Evolutionary conservation across 2,329 filamentous ascomycete genomes (phyloP).

Genomic region (Cercospora sojina): DNA sequence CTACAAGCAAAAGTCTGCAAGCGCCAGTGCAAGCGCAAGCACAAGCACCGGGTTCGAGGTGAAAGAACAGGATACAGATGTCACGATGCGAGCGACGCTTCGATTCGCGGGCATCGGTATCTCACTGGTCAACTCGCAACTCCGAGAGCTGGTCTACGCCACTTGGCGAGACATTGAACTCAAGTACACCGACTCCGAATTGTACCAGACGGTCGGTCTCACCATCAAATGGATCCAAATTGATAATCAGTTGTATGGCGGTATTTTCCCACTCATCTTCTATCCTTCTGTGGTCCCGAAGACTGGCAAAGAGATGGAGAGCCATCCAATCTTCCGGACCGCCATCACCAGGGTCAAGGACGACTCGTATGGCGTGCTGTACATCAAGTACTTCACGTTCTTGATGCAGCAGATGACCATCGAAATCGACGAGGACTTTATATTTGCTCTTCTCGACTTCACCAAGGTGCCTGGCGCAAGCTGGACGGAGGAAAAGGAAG

Average conservation of each 20-base stretch:
- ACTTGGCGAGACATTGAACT: constrained; percentile 89
- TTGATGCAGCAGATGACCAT: constrained; percentile 97
- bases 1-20: constrained; percentile 67
- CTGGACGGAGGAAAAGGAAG: constrained; percentile 80
- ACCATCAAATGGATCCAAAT: constrained; percentile 99
- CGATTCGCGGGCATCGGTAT: constrained; percentile 87
- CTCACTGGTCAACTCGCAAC: constrained; percentile 86
- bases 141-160: constrained; percentile 89
- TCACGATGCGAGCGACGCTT: constrained; percentile 85
- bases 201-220: constrained; percentile 88
- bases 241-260: constrained; percentile 96
- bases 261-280: constrained; percentile 94
- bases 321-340: constrained; percentile 89
- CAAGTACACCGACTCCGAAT: constrained; percentile 85
- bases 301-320: constrained; percentile 92
- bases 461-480: constrained; percentile 87
- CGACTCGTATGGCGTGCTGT: constrained; percentile 94
- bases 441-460: constrained; percentile 93
- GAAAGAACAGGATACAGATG: constrained; percentile 83
- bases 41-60: constrained; percentile 80
- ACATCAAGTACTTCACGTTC: constrained; percentile 96
- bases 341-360: constrained; percentile 95
- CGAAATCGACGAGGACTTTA: constrained; percentile 96
- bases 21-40: constrained; percentile 58
- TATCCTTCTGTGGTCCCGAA: constrained; percentile 98